Evolutionary conservation across 2,329 filamentous ascomycete genomes (phyloP).

Genomic region (Aspergillus sp.): DNA sequence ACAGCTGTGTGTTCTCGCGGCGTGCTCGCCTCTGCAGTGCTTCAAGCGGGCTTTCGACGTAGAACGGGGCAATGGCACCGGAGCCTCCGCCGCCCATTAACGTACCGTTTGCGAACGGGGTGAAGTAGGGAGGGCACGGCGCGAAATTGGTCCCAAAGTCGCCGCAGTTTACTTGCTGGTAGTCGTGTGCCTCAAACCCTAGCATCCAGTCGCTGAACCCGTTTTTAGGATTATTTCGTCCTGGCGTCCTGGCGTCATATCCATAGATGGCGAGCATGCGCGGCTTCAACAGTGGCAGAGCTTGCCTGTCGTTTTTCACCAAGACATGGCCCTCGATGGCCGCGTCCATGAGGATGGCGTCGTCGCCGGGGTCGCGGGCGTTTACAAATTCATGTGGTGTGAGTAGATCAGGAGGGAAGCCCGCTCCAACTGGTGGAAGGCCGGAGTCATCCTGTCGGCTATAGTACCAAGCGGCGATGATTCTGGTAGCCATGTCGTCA

Average conservation of each 20-base stretch:
- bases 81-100: constrained; percentile 36
- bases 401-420: constrained; percentile 38
- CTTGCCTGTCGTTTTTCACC: not conserved
- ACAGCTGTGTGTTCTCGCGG: not conserved
- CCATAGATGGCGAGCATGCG: not conserved
- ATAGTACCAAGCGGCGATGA: constrained; percentile 15
- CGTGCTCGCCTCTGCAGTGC: not conserved
- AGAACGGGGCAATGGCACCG: not conserved
- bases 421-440: not conserved
- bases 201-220: not conserved
- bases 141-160: too few species aligned
- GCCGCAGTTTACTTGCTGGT: not conserved
- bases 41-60: not conserved
- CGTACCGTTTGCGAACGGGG: constrained; percentile 44
- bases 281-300: not conserved
- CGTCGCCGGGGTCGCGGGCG: constrained; percentile 47
- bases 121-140: too few species aligned
- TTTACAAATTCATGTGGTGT: constrained; percentile 51
- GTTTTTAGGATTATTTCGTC: not conserved
- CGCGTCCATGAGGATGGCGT: not conserved
- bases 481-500: constrained; percentile 58
- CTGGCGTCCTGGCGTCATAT: not conserved
- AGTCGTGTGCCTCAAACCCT: not conserved
- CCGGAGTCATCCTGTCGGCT: too few species aligned
- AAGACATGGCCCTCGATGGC: not conserved